Evolutionary conservation across 2,329 filamentous ascomycete genomes (phyloP).

Genomic region (Aspergillus cejpii): DNA sequence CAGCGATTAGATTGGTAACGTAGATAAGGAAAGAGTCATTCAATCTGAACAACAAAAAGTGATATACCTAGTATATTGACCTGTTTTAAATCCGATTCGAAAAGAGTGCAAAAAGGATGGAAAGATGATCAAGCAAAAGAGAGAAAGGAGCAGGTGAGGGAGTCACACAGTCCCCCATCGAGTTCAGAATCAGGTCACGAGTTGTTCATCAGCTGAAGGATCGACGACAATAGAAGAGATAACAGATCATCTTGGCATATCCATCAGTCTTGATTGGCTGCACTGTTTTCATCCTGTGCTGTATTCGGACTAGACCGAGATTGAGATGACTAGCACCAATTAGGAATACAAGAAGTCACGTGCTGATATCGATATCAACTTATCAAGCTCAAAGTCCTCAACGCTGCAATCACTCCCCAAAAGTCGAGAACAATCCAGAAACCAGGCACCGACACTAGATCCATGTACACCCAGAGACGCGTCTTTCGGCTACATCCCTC

Average conservation of each 20-base stretch:
- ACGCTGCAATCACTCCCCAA: no score
- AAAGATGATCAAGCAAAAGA: neutral
- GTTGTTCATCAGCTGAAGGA: neutral
- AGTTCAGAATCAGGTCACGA: constrained; percentile 5
- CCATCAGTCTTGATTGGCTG: neutral
- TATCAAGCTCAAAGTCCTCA: no score
- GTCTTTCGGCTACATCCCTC: no score
- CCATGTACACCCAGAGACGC: no score
- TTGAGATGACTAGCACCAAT: neutral
- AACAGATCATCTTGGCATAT: neutral
- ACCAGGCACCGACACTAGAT: no score
- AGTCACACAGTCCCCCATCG: constrained; percentile 3
- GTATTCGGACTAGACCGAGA: neutral
- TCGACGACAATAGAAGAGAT: no score
- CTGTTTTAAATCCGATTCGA: no score
- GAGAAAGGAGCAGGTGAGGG: neutral
- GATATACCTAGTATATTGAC: no score
- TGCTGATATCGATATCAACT: neutral
- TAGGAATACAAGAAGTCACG: neutral
- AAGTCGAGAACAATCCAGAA: no score
- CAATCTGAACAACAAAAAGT: no score
- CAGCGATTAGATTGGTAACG: neutral
- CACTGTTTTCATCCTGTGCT: neutral
- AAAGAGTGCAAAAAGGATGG: neutral
- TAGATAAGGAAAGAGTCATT: neutral